Base-by-base conservation (phyloP, 345 rosid species). In the Rhizophora apiculata region DNA sequence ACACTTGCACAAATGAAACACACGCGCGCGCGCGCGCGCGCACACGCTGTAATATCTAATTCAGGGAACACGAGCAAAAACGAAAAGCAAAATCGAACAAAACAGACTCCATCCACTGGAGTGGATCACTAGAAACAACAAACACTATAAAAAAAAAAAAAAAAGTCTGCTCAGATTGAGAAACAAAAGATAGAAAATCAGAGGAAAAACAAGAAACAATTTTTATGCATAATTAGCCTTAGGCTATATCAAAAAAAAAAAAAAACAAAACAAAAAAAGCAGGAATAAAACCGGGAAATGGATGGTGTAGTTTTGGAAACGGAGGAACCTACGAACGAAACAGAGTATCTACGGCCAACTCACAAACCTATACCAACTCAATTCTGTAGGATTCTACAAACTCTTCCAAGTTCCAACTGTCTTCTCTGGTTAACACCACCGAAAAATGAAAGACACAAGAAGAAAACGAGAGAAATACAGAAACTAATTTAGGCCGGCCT, bases 51-150 rank as follows among this genome's bases (percentile, higher is more conserved):
- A 36, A 6, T 39, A 55, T 57, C 59, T 10, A 29, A 9, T 30
- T 16, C 18, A 16, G 27, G 27, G 21, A 48, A 27, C 21, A 53
- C 6, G 7, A 8, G 46, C 46, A 10, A 39, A 39, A 39, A 39
- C 2, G 16, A 13, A 43, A 3, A 15, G 19, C 5, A 3, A 56
- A 24, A 24, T 27, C 30, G 3, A 10, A 56, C 6, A 56, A 24
- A 21, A 56, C 59, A 55, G 27, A 9, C 59, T 22, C 59, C 20
- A 62, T 71, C 64, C 27, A 63, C 13, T 69, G 39, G 6, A 60
- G 29, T 34, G 48, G 36, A 57, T 3, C 9, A 18, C 15, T 18
- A 6, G 29, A 46, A 32, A 52, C 49, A 43, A 43, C 49, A 39
- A 39, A 11, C 49, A 13, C 5, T 13, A 13, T 15, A 54, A 31